Evolutionary conservation across 2,329 filamentous ascomycete genomes (phyloP).

Genomic region (Ceratocystis papillata): DNA sequence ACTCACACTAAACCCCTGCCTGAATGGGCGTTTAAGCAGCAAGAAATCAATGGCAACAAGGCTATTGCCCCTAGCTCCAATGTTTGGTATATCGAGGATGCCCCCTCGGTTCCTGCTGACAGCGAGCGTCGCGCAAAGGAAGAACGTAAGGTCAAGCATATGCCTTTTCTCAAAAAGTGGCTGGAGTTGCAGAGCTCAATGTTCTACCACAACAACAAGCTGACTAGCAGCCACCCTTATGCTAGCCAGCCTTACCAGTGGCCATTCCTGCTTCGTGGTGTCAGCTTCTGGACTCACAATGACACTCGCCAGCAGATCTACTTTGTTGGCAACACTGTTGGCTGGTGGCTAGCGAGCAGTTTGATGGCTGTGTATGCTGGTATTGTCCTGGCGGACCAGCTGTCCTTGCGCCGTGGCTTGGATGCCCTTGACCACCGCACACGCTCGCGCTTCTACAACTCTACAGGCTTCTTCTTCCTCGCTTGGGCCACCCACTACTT

Average conservation of each 20-base stretch:
- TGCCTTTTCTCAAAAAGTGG: slow-evolving; percentile 90
- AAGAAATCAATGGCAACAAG: slow-evolving; percentile 99
- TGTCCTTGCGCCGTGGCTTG: slow-evolving; percentile 82
- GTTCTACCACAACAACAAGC: slow-evolving; percentile 98
- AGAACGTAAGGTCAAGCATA: slow-evolving; percentile 63
- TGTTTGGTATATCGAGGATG: slow-evolving; percentile 86
- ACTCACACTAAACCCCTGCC: slow-evolving; percentile 91
- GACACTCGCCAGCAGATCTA: slow-evolving; percentile 95
- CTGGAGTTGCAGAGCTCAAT: slow-evolving; percentile 93
- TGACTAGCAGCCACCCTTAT: slow-evolving; percentile 95
- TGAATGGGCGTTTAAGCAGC: slow-evolving; percentile 94
- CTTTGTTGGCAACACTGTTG: slow-evolving; percentile 91
- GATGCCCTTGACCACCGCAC: slow-evolving; percentile 92
- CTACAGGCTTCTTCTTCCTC: slow-evolving; percentile 97
- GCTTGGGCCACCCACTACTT: slow-evolving; percentile 96
- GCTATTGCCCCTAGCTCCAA: slow-evolving; percentile 82
- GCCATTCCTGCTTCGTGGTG: slow-evolving; percentile 93
- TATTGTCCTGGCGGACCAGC: slow-evolving; percentile 82
- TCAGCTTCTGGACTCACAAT: slow-evolving; percentile 98
- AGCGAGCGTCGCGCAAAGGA: slow-evolving; percentile 64
- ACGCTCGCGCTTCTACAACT: slow-evolving; percentile 91
- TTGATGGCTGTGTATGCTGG: slow-evolving; percentile 87
- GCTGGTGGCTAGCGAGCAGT: slow-evolving; percentile 94
- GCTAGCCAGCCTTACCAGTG: slow-evolving; percentile 90
- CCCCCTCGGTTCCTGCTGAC: slow-evolving; percentile 64